A percentile compares a stretch with the other conserved stretches of the same genome.
phyloP scores from a whole-genome alignment of 2,329 filamentous ascomycete species.

The Fusarium avenaceum region DNA sequence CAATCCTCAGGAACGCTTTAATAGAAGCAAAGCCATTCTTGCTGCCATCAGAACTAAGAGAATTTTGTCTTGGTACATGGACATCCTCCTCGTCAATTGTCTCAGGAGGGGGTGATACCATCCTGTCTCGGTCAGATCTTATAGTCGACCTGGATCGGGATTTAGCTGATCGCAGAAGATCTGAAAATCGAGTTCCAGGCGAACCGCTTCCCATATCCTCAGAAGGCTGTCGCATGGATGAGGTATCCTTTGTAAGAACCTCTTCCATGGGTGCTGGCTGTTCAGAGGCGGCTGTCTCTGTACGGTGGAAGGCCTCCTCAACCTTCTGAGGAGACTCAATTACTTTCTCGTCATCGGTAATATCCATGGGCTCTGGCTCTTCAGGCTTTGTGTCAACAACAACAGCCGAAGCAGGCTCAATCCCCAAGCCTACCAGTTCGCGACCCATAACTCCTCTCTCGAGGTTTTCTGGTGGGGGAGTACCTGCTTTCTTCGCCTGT shows the following conservation, averaged over 20 bases:
- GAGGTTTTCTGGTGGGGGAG: constrained; percentile 67
- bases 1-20: constrained; percentile 81
- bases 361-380: constrained; percentile 44
- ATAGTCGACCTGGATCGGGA: constrained; percentile 65
- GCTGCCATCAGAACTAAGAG: constrained; percentile 68
- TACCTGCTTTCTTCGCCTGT: constrained; percentile 65
- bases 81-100: constrained; percentile 64
- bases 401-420: constrained; percentile 67
- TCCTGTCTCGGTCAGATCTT: constrained; percentile 57
- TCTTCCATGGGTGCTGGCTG: constrained; percentile 44
- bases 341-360: constrained; percentile 40
- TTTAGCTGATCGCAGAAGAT: constrained; percentile 62
- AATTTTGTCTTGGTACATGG: constrained; percentile 65
- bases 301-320: constrained; percentile 50
- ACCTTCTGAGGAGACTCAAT: constrained; percentile 41
- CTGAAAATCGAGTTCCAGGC: constrained; percentile 48
- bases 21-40: constrained; percentile 67
- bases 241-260: constrained; percentile 42
- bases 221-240: constrained; percentile 36
- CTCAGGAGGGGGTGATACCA: constrained; percentile 53
- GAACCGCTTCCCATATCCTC: constrained; percentile 46
- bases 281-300: constrained; percentile 47
- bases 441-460: constrained; percentile 72
- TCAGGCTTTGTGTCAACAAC: constrained; percentile 67
- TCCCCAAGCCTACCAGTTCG: constrained; percentile 68